Percentiles rank a stretch among this genome's conserved stretches.
Evolutionary conservation across 202 grass and related monocot genomes (phyloP).

Genomic region (Carex sylvatica): DNA sequence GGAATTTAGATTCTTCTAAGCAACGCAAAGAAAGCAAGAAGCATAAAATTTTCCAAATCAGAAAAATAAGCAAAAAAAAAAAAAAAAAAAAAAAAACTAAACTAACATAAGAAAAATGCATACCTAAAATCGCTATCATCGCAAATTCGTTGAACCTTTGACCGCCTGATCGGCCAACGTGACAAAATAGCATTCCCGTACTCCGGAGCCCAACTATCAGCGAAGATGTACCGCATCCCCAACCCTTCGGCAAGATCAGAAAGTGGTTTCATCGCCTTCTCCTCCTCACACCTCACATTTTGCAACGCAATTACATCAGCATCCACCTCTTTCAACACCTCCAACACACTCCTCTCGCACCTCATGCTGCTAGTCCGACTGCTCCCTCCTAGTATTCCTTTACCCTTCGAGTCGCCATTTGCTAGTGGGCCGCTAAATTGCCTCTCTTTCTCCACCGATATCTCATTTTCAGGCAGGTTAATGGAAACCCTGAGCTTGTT

Average conservation of each 20-base stretch:
- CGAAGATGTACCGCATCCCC: constrained; percentile 91
- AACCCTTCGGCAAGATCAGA: constrained; percentile 74
- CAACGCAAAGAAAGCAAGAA: not conserved
- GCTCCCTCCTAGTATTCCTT: not conserved
- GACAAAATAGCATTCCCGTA: constrained; percentile 95
- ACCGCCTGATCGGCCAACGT: constrained; percentile 81
- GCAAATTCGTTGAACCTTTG: constrained; percentile 71
- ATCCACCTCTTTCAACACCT: constrained; percentile 74
- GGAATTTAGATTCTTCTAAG: not conserved
- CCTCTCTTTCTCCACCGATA: constrained; percentile 58
- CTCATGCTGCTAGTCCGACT: not conserved
- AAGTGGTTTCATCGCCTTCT: constrained; percentile 81
- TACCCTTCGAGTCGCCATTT: constrained; percentile 26
- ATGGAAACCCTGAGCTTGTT: constrained; percentile 92
- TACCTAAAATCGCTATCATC: constrained; percentile 85
- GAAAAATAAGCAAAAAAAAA: not conserved
- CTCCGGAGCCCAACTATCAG: constrained; percentile 98
- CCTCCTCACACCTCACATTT: constrained; percentile 90
- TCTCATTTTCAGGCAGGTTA: constrained; percentile 95
- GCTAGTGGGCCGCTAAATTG: not conserved
- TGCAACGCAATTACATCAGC: constrained; percentile 87
- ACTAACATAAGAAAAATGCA: not conserved
- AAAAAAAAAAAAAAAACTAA: not conserved
- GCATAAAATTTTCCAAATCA: not conserved
- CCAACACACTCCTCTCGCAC: constrained; percentile 58